phyloP scores from a whole-genome alignment of 805 yeast genomes.

The Barnettozyma salicaria region DNA sequence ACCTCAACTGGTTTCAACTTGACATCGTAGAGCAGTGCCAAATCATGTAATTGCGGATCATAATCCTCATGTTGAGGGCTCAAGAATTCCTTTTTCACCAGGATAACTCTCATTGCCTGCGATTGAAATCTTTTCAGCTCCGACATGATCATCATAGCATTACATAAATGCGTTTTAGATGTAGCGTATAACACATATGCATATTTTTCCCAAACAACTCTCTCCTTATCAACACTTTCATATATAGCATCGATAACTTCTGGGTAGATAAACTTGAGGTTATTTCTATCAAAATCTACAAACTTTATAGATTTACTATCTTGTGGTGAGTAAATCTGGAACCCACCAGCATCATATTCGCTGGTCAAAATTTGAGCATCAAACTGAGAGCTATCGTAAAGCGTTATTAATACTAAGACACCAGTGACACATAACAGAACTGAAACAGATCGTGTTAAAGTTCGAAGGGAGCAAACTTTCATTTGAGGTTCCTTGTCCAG shows the following conservation, averaged over 20 bases:
- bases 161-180: conserved; percentile 41
- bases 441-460: too few species aligned
- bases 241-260: conserved; percentile 20
- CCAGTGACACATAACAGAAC: too few species aligned
- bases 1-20: conserved; percentile 15
- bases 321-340: too few species aligned
- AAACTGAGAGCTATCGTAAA: too few species aligned
- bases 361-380: too few species aligned
- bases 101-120: conserved; percentile 41
- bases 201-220: conserved; percentile 36
- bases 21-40: conserved; percentile 11
- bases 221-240: conserved; percentile 13
- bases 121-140: conserved; percentile 34
- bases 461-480: too few species aligned
- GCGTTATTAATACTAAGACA: too few species aligned
- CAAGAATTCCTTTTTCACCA: conserved; percentile 31
- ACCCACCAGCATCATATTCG: too few species aligned
- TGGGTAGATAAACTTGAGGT: conserved; percentile 20
- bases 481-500: too few species aligned
- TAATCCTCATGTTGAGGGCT: conserved; percentile 12
- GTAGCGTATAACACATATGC: conserved; percentile 64
- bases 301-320: too few species aligned
- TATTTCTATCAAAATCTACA: conserved; percentile 19
- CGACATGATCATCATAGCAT: conserved; percentile 43
- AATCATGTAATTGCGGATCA: conserved; percentile 4